phyloP scores from a whole-genome alignment of 805 yeast species.

The Pichia gijzeniarum region DNA sequence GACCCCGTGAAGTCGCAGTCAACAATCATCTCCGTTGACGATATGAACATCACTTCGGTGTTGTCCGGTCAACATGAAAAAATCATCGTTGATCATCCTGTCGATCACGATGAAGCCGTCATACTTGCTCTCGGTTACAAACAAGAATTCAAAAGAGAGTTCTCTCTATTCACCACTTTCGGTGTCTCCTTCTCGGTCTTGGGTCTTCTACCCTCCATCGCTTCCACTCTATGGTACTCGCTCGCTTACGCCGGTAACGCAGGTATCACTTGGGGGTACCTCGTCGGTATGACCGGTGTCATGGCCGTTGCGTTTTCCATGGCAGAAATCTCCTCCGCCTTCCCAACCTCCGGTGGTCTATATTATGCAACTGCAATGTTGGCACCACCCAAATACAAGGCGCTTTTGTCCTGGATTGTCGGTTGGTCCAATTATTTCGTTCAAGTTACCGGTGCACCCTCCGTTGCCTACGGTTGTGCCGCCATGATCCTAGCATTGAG shows the following conservation, averaged over 20 bases:
- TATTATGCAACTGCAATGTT: conserved; percentile 62
- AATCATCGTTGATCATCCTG: conserved; percentile 39
- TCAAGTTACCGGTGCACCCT: conserved; percentile 57
- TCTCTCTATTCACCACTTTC: conserved; percentile 49
- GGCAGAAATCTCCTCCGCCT: conserved; percentile 60
- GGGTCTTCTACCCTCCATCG: conserved; percentile 60
- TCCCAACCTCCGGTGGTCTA: conserved; percentile 64
- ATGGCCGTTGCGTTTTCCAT: conserved; percentile 52
- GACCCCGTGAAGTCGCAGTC: conserved; percentile 15
- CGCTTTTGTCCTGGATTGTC: conserved; percentile 53
- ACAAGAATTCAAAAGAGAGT: conserved; percentile 60
- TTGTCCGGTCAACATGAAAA: conserved; percentile 21
- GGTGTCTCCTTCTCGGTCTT: conserved; percentile 60
- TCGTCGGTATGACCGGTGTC: conserved; percentile 50
- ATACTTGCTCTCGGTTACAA: conserved; percentile 55
- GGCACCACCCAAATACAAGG: conserved; percentile 49
- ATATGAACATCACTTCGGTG: conserved; percentile 20
- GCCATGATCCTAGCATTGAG: conserved; percentile 48
- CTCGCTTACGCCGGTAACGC: conserved; percentile 56
- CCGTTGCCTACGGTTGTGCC: conserved; percentile 53
- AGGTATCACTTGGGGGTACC: conserved; percentile 59
- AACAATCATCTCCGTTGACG: conserved; percentile 24
- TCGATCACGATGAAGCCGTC: conserved; percentile 45
- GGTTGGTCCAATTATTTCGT: conserved; percentile 63
- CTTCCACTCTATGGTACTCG: conserved; percentile 56